Base-by-base conservation (phyloP, 805 yeast genomes). In the Kluyveromyces dobzhanskii region DNA sequence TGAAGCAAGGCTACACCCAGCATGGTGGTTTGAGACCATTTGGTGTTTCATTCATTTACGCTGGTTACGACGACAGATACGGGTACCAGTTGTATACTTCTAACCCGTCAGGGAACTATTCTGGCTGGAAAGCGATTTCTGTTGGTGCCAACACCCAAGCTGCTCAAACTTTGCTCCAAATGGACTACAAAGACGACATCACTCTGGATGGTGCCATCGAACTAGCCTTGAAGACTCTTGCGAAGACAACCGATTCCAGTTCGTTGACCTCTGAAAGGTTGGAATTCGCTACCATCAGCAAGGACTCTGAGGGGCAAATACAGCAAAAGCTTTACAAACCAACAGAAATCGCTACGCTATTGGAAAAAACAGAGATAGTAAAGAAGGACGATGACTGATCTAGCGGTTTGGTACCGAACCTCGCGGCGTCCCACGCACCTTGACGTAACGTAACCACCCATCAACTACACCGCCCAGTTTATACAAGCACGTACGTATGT, bases 11-110 rank as follows among this genome's bases (percentile, higher is more conserved):
- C 9, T 92, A 92, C 63, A 92, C 99, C 6, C 99, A 92, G 64
- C 95, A 85, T 58, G 99, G 99, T 58, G 98, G 98, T 27, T 73
- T 92, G 55, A 81, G 99, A 64, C 99, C 99, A 16, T 92, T 87
- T 61, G 98, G 99, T 55, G 98, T 92, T 30, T 83, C 95, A 38
- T 88, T 92, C 64, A 75, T 92, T 44, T 92, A 85, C 57, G 98
- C 97, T 4, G 99, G 99, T 6, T 82, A 80, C 56, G 98, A 92
- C 60, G 90, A 86, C 39, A 68, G 85, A 54, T 80, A 80, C 53
- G 87, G 87, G 24, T 92, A 82, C 70, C 98, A 92, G 63, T 70
- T 92, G 49, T 92, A 80, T 66, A 88, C 96, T 4, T 83, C 95
- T 17, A 92, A 92, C 59, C 99, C 99, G 11, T 85, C 95, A 0